These are phyloP conservation scores for Tolypocladium pustulatum DNA, from an alignment of 2,329 filamentous ascomycete species.

Conservation along the genomic window DNA sequence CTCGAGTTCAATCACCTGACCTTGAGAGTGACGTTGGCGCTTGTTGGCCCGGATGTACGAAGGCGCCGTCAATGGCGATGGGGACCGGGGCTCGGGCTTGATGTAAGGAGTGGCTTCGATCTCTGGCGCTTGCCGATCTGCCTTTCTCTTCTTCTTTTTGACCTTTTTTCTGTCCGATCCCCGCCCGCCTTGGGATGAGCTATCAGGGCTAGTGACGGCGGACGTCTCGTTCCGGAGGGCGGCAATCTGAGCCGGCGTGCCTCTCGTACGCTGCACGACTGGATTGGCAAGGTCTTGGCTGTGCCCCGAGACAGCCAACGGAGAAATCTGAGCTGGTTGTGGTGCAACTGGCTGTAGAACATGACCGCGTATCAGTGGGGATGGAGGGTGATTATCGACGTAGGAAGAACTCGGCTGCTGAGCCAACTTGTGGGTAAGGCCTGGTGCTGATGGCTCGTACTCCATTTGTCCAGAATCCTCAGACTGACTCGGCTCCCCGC, in stretches of 20 bases:
- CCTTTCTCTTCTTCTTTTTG: conserved; percentile 43
- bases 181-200: conserved; percentile 44
- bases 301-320: conserved; percentile 38
- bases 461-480: conserved; percentile 27
- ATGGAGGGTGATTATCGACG: conserved; percentile 27
- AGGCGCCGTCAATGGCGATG: conserved; percentile 45
- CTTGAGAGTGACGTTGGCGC: conserved; percentile 38
- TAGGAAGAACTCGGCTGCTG: conserved; percentile 13
- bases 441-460: conserved; percentile 6
- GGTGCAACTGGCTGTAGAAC: conserved; percentile 65
- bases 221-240: conserved; percentile 41
- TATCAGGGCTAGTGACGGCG: conserved; percentile 46
- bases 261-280: conserved; percentile 4
- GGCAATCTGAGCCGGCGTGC: conserved; percentile 41
- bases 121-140: conserved; percentile 37
- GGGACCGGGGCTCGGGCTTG: conserved; percentile 55
- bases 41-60: conserved; percentile 46
- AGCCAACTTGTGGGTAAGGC: conserved; percentile 5
- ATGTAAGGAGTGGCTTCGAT: conserved; percentile 42
- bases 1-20: conserved; percentile 20
- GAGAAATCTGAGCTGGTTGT: conserved; percentile 60
- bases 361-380: conserved; percentile 61
- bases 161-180: conserved; percentile 36
- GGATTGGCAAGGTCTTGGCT: conserved; percentile 5
- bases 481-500: conserved; percentile 29